phyloP scores from a whole-genome alignment of 2,329 filamentous ascomycete species.

The Botryotinia globosa region DNA sequence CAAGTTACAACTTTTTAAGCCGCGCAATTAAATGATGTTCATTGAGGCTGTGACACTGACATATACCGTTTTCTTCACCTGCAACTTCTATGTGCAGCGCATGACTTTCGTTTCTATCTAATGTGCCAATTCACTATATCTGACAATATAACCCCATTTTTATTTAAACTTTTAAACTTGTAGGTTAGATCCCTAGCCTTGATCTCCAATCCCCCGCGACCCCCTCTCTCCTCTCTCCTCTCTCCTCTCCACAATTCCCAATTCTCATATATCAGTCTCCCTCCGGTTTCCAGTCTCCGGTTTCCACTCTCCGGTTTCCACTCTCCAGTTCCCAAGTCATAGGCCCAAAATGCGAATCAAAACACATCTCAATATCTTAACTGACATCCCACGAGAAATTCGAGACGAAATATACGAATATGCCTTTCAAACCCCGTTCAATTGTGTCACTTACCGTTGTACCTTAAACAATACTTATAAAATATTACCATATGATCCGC shows the following conservation, averaged over 20 bases:
- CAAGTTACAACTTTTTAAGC: background rate
- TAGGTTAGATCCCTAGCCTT: background rate
- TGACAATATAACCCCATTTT: background rate
- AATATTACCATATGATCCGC: constrained; percentile 11
- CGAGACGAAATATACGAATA: constrained; percentile 18
- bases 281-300: too few species aligned
- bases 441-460: constrained; percentile 10
- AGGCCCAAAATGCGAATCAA: background rate
- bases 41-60: background rate
- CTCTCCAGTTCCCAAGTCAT: background rate
- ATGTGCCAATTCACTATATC: background rate
- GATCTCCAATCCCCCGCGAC: background rate
- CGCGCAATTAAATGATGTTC: background rate
- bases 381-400: constrained; percentile 14
- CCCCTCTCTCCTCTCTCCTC: background rate
- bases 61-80: background rate
- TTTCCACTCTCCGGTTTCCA: background rate
- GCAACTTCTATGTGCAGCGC: background rate
- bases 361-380: background rate
- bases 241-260: background rate
- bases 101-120: background rate
- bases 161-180: background rate
- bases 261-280: background rate
- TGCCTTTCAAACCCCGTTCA: constrained; percentile 9
- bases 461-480: background rate